These are phyloP conservation scores for Solanum hybrid DNA, from an alignment of 305 asterid genomes.

Conservation along the genomic window DNA sequence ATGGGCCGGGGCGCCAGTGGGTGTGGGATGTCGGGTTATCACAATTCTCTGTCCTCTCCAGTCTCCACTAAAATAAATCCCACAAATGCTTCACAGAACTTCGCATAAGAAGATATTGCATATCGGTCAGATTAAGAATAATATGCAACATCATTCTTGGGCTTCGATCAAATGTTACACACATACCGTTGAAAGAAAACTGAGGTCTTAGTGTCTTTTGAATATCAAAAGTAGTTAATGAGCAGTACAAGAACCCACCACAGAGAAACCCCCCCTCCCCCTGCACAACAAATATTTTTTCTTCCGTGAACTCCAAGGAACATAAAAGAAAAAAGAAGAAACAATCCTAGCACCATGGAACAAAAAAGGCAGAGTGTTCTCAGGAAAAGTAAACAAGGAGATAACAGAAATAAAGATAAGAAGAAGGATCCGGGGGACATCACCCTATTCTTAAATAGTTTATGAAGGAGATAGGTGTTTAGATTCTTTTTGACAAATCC, in stretches of 20 bases:
- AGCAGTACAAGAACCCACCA: background rate
- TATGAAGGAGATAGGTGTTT: no score
- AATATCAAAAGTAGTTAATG: background rate
- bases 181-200: background rate
- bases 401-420: conserved; percentile 6
- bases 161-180: background rate
- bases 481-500: no score
- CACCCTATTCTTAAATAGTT: no score
- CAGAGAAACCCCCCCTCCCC: background rate
- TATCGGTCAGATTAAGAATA: background rate
- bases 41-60: background rate
- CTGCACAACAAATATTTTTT: background rate
- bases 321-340: background rate
- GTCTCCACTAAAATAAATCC: background rate
- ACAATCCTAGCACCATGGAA: background rate
- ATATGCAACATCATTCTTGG: background rate
- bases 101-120: background rate
- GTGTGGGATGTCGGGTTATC: background rate
- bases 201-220: background rate
- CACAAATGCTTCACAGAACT: background rate
- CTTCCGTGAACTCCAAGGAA: background rate
- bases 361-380: background rate
- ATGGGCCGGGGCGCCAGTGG: background rate
- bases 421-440: no score
- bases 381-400: conserved; percentile 2